These are phyloP conservation scores for Kodamaea jinghongensis DNA, from an alignment of 805 yeast species.

Conservation along the genomic window DNA sequence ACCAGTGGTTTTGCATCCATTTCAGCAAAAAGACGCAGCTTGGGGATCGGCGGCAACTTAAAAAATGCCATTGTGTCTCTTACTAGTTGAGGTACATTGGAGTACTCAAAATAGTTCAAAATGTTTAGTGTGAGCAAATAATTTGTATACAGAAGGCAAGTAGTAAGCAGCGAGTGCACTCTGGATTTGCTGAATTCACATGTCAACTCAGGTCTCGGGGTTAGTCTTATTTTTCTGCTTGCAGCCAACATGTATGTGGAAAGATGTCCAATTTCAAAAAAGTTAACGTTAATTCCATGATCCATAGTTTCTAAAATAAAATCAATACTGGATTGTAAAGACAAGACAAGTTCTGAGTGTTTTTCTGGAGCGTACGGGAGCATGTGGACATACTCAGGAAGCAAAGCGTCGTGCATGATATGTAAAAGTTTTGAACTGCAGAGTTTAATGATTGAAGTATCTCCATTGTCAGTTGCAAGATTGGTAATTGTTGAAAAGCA, in stretches of 20 bases:
- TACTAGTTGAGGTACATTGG: conserved; percentile 1
- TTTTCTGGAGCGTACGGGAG: too few relatives aligned
- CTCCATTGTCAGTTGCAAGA: too few relatives aligned
- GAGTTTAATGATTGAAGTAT: too few relatives aligned
- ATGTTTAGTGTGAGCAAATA: conserved; percentile 16
- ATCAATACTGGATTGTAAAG: conserved; percentile 3
- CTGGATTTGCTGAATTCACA: conserved; percentile 17
- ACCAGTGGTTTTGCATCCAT: not conserved
- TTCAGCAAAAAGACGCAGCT: conserved; percentile 19
- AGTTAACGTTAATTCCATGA: conserved; percentile 16
- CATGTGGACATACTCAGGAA: too few relatives aligned
- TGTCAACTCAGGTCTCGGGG: conserved; percentile 15
- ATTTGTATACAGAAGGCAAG: conserved; percentile 16
- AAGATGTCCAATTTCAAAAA: conserved; percentile 6
- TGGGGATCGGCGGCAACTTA: conserved; percentile 30
- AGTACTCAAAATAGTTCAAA: not conserved
- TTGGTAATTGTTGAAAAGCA: too few relatives aligned
- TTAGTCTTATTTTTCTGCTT: not conserved
- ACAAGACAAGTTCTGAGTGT: too few relatives aligned
- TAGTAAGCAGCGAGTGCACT: conserved; percentile 21
- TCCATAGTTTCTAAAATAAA: conserved; percentile 23
- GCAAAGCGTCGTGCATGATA: too few relatives aligned
- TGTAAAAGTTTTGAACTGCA: too few relatives aligned
- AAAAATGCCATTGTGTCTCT: conserved; percentile 15
- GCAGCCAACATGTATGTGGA: not conserved